A percentile compares a stretch with the other conserved stretches of the same genome.
These are phyloP conservation scores for Syzygium oleosum DNA, from an alignment of 345 rosid species.

Conservation along the genomic window DNA sequence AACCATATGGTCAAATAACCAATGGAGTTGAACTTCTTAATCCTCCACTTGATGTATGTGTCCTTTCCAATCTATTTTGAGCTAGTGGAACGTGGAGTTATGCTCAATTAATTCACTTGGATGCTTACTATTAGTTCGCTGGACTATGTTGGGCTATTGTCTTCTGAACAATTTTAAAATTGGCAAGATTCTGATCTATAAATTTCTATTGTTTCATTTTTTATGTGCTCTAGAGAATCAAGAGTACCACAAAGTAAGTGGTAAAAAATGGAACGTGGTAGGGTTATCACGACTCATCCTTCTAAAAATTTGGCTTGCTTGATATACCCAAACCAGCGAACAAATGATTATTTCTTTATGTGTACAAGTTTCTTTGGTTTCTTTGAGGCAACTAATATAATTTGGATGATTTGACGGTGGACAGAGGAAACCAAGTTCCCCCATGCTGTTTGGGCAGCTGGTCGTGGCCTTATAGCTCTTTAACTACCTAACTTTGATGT, in stretches of 20 bases:
- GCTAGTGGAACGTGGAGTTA: not conserved
- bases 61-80: not conserved
- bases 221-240: not conserved
- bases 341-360: not conserved
- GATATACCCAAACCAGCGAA: not conserved
- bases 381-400: not conserved
- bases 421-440: constrained; percentile 85
- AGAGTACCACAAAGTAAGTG: not conserved
- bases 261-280: not conserved
- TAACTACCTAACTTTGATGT: constrained; percentile 75
- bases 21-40: constrained; percentile 78
- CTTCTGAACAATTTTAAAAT: not conserved
- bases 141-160: not conserved
- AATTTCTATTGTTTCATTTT: not conserved
- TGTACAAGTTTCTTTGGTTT: not conserved
- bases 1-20: constrained; percentile 93
- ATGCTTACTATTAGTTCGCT: not conserved
- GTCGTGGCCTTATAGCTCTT: constrained; percentile 77
- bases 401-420: constrained; percentile 35
- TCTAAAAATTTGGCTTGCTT: not conserved
- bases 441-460: constrained; percentile 97
- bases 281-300: not conserved
- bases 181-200: not conserved
- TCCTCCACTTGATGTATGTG: constrained; percentile 70
- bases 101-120: not conserved